A percentile compares a stretch with the other conserved stretches of the same genome.
phyloP scores from a whole-genome alignment of 176 grass and related monocot genomes.

The Paspalum notatum region DNA sequence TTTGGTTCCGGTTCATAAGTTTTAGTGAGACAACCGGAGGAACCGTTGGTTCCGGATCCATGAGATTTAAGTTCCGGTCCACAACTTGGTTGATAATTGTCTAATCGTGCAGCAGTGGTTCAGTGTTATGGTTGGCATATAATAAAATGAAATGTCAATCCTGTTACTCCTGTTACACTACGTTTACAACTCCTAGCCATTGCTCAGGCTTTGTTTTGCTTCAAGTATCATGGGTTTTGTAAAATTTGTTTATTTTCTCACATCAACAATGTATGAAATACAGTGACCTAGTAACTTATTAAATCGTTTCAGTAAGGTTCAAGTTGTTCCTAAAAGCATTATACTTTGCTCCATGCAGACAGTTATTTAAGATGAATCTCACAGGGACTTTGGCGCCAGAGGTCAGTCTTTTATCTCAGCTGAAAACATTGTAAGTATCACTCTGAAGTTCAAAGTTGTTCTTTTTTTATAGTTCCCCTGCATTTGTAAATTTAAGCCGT shows the following conservation, averaged over 20 bases:
- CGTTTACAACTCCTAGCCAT: slow-evolving; percentile 3
- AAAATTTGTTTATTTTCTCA: background rate
- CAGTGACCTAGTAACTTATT: background rate
- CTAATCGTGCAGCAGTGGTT: background rate
- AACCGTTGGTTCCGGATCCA: too few relatives aligned
- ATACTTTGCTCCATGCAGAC: slow-evolving; percentile 52
- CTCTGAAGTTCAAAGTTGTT: slow-evolving; percentile 27
- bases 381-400: slow-evolving; percentile 83
- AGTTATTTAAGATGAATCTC: slow-evolving; percentile 80
- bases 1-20: too few relatives aligned
- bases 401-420: slow-evolving; percentile 65
- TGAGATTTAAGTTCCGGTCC: too few relatives aligned
- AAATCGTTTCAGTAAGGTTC: background rate
- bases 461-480: slow-evolving; percentile 6
- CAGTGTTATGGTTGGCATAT: background rate
- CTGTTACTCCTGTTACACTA: background rate
- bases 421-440: slow-evolving; percentile 85
- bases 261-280: background rate
- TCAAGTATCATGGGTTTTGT: background rate
- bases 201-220: background rate
- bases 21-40: too few relatives aligned
- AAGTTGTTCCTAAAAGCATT: slow-evolving; percentile 9
- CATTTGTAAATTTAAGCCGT: slow-evolving; percentile 12
- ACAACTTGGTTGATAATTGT: slow-evolving; percentile 1
- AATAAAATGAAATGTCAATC: slow-evolving; percentile 1